These are phyloP conservation scores for Anaeramoeba flamelloides DNA, from an alignment of 78 protist species.

Conservation along the genomic window DNA sequence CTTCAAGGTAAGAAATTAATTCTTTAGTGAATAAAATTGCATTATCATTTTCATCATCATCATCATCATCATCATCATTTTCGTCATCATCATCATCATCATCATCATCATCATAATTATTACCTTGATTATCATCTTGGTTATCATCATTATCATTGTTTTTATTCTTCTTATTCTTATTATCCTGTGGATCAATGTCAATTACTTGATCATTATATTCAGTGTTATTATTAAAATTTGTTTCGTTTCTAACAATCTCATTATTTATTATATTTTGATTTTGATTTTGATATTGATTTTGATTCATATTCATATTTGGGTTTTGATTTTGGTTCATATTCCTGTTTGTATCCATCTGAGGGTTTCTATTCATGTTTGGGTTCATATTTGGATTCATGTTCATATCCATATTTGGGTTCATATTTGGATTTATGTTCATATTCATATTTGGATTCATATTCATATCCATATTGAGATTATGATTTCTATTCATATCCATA, in stretches of 20 bases:
- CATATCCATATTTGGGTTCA: background rate
- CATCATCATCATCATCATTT: background rate
- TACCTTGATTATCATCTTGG: background rate
- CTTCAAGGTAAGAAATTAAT: too few relatives aligned
- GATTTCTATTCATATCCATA: background rate
- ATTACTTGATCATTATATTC: background rate
- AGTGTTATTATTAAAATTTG: background rate
- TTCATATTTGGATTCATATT: background rate
- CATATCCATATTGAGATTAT: background rate
- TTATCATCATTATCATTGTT: background rate
- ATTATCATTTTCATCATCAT: background rate
- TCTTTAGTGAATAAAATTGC: too few relatives aligned
- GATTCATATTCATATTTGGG: background rate
- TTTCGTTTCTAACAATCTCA: background rate
- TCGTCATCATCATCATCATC: background rate
- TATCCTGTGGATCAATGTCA: background rate
- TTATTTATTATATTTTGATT: background rate
- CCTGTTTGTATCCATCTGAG: background rate
- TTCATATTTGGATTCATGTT: background rate
- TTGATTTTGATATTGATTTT: constrained; percentile 1
- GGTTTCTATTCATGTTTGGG: background rate
- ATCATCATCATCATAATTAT: background rate
- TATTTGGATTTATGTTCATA: background rate
- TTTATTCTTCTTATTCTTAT: background rate
- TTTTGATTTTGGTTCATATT: background rate